Evolutionary conservation across 192 early-diverging fungal species (phyloP).

Genomic region (Ramicandelaber brevisporus): DNA sequence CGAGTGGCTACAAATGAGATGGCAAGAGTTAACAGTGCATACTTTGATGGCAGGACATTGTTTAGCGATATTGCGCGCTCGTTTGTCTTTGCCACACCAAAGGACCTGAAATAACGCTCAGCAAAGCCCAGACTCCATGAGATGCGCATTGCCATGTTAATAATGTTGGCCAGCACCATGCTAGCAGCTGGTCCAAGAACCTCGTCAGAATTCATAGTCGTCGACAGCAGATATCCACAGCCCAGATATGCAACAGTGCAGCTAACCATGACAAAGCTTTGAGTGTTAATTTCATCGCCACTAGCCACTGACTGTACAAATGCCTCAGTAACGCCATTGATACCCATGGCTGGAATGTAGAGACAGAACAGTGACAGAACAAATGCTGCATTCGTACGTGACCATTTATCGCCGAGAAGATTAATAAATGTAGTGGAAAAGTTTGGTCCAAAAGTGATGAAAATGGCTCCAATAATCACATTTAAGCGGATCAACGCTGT

Average conservation of each 20-base stretch:
- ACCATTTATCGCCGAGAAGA: constrained; percentile 27
- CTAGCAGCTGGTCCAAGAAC: no score
- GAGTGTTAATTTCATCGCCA: no score
- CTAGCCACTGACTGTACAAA: constrained; percentile 74
- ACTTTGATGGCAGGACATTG: no score
- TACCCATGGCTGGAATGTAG: constrained; percentile 81
- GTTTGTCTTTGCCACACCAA: no score
- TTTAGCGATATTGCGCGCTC: no score
- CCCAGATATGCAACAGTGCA: constrained; percentile 55
- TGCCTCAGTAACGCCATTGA: constrained; percentile 87
- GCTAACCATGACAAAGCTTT: constrained; percentile 46
- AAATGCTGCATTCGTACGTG: constrained; percentile 22
- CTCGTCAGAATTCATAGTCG: no score
- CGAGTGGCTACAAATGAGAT: constrained; percentile 2
- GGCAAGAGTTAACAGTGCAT: neutral
- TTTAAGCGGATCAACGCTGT: constrained; percentile 20
- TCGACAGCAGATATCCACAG: no score
- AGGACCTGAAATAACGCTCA: no score
- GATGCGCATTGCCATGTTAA: constrained; percentile 61
- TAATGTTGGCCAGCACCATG: constrained; percentile 61
- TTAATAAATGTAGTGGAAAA: constrained; percentile 44
- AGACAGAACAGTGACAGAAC: constrained; percentile 56
- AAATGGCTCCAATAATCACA: constrained; percentile 39
- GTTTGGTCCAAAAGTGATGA: constrained; percentile 64
- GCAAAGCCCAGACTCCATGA: no score